These are phyloP conservation scores for Cutaneotrichosporon cutaneum DNA, from an alignment of 1,284 basidiomycete species.

Conservation along the genomic window DNA sequence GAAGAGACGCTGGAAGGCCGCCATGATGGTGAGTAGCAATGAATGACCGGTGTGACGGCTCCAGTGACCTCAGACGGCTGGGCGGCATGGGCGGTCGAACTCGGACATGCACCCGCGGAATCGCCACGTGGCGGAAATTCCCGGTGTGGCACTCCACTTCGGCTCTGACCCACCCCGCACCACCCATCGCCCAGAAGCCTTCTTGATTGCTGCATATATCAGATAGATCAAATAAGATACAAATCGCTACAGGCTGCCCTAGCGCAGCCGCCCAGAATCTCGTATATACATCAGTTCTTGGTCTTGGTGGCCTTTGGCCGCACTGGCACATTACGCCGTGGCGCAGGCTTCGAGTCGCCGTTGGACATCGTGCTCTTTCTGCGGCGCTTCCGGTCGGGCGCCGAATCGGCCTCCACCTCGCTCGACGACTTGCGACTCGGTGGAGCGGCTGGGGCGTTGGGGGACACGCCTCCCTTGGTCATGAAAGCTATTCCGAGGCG, in stretches of 20 bases:
- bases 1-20: slow-evolving; percentile 30
- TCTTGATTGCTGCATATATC: background rate
- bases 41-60: background rate
- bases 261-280: background rate
- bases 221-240: background rate
- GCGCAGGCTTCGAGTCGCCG: background rate
- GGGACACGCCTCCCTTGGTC: slow-evolving; percentile 40
- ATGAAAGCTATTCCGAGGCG: slow-evolving; percentile 49
- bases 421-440: slow-evolving; percentile 10
- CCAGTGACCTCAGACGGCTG: background rate
- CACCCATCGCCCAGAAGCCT: too few species aligned
- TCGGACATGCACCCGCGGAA: background rate
- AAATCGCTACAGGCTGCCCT: background rate
- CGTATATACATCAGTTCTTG: background rate
- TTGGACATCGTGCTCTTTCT: slow-evolving; percentile 15
- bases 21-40: slow-evolving; percentile 13
- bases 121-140: slow-evolving; percentile 10
- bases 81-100: background rate
- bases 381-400: slow-evolving; percentile 10
- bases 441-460: slow-evolving; percentile 7
- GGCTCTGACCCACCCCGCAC: too few species aligned
- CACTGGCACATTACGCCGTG: background rate
- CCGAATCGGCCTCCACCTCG: background rate
- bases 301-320: background rate
- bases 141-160: background rate